Conservation (phyloP, 495 filamentous ascomycete genomes). For the Evansstolkia leycettana region DNA sequence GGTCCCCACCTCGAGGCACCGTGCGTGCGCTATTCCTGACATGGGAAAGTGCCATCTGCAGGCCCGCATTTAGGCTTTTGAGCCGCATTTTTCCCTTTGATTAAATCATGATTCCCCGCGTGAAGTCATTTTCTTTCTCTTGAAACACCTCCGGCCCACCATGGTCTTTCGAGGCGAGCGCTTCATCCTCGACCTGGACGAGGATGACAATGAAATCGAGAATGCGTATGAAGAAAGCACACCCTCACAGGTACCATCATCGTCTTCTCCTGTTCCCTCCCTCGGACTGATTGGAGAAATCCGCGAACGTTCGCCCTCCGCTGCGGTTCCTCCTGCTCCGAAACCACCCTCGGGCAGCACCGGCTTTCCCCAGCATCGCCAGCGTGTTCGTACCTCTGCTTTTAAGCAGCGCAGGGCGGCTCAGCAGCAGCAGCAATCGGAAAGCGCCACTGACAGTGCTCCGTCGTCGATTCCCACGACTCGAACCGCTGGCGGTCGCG, state of each 20-base stretch:
- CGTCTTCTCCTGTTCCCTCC: slow-evolving; percentile 7
- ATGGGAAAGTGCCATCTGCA: slow-evolving; percentile 10
- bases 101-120: slow-evolving; percentile 14
- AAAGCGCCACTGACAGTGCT: neutral
- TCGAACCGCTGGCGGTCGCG: neutral
- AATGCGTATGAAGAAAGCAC: neutral
- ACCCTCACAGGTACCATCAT: neutral
- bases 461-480: neutral
- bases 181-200: slow-evolving; percentile 43
- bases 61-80: slow-evolving; percentile 27
- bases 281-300: slow-evolving; percentile 59
- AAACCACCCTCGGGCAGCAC: slow-evolving; percentile 42
- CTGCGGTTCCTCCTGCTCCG: slow-evolving; percentile 45
- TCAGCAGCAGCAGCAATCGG: neutral
- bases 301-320: slow-evolving; percentile 50
- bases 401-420: slow-evolving; percentile 59
- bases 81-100: slow-evolving; percentile 27
- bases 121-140: slow-evolving; percentile 15
- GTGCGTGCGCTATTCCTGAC: slow-evolving; percentile 5
- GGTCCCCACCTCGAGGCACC: neutral
- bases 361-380: slow-evolving; percentile 85
- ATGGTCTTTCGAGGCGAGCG: slow-evolving; percentile 50
- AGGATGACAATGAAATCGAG: slow-evolving; percentile 5
- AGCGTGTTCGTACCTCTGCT: slow-evolving; percentile 53
- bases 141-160: slow-evolving; percentile 6